Evolutionary conservation across 805 yeast genomes (phyloP).

Genomic region (Kazachstania bromeliacearum): DNA sequence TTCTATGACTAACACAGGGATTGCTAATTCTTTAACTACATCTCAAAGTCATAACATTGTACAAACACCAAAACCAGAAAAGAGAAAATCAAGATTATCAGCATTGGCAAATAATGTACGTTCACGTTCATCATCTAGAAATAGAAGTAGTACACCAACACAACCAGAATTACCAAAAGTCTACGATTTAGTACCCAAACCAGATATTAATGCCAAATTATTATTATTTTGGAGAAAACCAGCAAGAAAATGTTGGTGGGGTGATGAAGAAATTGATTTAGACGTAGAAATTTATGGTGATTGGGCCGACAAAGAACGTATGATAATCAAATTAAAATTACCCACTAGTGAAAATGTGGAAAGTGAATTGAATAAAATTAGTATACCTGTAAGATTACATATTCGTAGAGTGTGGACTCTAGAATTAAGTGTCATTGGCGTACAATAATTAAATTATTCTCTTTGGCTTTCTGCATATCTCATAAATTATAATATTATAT

Average conservation of each 20-base stretch:
- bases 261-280: constrained; percentile 46
- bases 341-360: constrained; percentile 10
- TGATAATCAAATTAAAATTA: constrained; percentile 10
- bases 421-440: constrained; percentile 84
- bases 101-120: constrained; percentile 51
- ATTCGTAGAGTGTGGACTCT: constrained; percentile 94
- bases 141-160: constrained; percentile 29
- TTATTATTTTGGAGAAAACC: constrained; percentile 95
- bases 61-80: constrained; percentile 4
- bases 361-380: constrained; percentile 14
- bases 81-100: constrained; percentile 50
- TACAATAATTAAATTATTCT: constrained; percentile 39
- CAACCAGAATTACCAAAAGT: constrained; percentile 21
- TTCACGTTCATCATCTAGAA: constrained; percentile 48
- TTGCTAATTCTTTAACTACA: background rate
- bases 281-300: constrained; percentile 28
- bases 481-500: no score
- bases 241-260: constrained; percentile 99
- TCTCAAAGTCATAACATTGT: background rate
- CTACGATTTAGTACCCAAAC: constrained; percentile 28
- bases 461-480: no score
- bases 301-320: constrained; percentile 10
- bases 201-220: constrained; percentile 46
- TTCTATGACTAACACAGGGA: constrained; percentile 2
- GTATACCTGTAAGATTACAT: constrained; percentile 57